Base-by-base conservation (phyloP, 805 yeast species). In the Starmera caribaea region DNA sequence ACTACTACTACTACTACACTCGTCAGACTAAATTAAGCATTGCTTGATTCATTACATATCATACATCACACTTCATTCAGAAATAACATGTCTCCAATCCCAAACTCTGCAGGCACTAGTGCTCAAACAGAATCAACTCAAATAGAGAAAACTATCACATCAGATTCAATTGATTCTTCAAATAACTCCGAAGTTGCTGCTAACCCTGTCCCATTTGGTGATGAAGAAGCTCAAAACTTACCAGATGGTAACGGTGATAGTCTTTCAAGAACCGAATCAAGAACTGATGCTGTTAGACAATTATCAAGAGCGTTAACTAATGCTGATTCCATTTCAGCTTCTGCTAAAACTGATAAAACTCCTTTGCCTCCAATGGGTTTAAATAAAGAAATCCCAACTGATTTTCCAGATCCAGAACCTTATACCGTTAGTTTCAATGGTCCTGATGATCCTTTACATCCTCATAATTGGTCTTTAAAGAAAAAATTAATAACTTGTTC, bases 401-500 rank as follows among this genome's bases (percentile, higher is more conserved):
- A 45, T 3, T 79, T 64, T 48, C 90, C 90, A 7, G 79, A 85
- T 8, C 39, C 64, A 21, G 65, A 80, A 38, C 81, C 82, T 0
- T 87, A 78, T 54, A 68, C 74, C 10, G 95, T 87, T 8, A 70
- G 79, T 3, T 86, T 69, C 52, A 82, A 82, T 53, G 95, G 95
- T 0, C 79, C 81, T 1, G 66, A 77, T 36, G 96, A 88, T 54
- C 95, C 95, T 1, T 42, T 61, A 8, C 86, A 79, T 56, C 95
- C 96, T 0, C 79, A 78, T 54, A 87, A 88, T 55, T 86, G 89
- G 90, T 57, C 81, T 0, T 12, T 63, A 32, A 49, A 40, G 33
- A 67, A 61, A 42, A 81, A 79, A 51, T n/a, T 67, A 1, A 35
- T 56, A 9, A 59, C 66, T n/a, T 68, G 78, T 53, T 32, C 54